Base-by-base conservation (phyloP, 257 asterid genomes). In the Plectranthus barbatus region DNA sequence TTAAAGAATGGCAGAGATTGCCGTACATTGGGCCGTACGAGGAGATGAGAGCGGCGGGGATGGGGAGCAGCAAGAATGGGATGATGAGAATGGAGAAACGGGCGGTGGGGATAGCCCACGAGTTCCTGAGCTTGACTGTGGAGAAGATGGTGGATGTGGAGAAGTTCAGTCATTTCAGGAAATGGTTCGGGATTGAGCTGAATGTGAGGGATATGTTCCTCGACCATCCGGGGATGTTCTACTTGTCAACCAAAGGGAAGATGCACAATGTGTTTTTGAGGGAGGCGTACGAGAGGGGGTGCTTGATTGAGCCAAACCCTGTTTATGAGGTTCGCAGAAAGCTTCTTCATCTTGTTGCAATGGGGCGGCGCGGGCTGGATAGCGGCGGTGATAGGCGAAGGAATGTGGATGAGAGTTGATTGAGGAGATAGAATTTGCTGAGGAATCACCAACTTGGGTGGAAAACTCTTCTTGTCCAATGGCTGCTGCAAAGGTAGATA, bases 71-170 rank as follows among this genome's bases (percentile, higher is more conserved):
- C 42, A 82, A 68, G 73, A 60, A 39, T 34, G 80, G 83, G 53
- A 23, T 40, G 79, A 79, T 61, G 83, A 77, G 76, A 51, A 79
- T 74, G 83, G 98, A 91, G 82, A 91, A 91, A 74, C 73, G 96
- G 52, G 96, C 94, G 0, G 96, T 83, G 64, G 98, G 94, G 63
- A 73, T 88, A 17, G 85, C 86, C 67, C 98, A 91, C 52, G 98
- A 91, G 77, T 84, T 91, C 74, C 77, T 91, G 85, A 86, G 91
- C 83, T 75, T 91, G 83, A 91, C 95, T 1, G 92, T 88, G 76
- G 98, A 91, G 82, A 86, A 88, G 73, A 88, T 84, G 95, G 87
- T 86, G 64, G 98, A 91, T 80, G 95, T 91, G 62, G 95, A 91
- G 83, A 88, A 86, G 90, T 80, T 91, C 51, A 91, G 98, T 68